These are phyloP conservation scores for Lachnellula cervina DNA, from an alignment of 2,329 filamentous ascomycete genomes.

Conservation along the genomic window DNA sequence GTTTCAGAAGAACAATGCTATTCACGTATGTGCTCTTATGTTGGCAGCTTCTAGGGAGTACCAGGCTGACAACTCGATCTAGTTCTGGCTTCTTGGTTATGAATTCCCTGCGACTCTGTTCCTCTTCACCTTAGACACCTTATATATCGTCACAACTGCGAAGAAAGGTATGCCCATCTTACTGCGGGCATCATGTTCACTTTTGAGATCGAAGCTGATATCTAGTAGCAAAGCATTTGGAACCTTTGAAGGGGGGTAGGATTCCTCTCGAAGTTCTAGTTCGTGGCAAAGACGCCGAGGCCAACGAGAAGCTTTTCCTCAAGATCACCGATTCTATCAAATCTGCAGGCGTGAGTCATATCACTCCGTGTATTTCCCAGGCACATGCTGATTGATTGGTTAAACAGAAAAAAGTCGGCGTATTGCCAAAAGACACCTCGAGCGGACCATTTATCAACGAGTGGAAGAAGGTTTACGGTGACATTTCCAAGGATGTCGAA, in stretches of 20 bases:
- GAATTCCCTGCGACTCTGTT: slow-evolving; percentile 96
- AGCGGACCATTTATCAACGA: slow-evolving; percentile 90
- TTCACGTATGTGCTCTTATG: slow-evolving; percentile 66
- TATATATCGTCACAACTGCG: slow-evolving; percentile 90
- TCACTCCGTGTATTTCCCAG: background rate
- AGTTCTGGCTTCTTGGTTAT: slow-evolving; percentile 99
- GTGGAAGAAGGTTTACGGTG: slow-evolving; percentile 80
- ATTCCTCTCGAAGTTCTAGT: slow-evolving; percentile 89
- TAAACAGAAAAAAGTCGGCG: slow-evolving; percentile 77
- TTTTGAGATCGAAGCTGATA: slow-evolving; percentile 29
- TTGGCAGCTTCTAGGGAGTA: background rate
- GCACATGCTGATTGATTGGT: slow-evolving; percentile 10
- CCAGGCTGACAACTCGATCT: slow-evolving; percentile 16
- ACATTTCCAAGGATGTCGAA: slow-evolving; percentile 78
- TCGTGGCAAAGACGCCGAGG: slow-evolving; percentile 82
- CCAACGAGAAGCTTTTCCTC: slow-evolving; percentile 86
- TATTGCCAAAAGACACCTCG: slow-evolving; percentile 78
- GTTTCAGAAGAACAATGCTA: slow-evolving; percentile 93
- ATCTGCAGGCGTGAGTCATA: slow-evolving; percentile 66
- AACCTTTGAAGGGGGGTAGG: slow-evolving; percentile 86
- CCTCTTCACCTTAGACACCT: slow-evolving; percentile 79
- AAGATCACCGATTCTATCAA: slow-evolving; percentile 85
- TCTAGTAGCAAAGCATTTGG: slow-evolving; percentile 76
- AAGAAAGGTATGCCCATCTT: slow-evolving; percentile 72
- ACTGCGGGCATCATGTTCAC: background rate